These are phyloP conservation scores for Eucalyptus shirleyi DNA, from an alignment of 345 rosid species.

Conservation along the genomic window DNA sequence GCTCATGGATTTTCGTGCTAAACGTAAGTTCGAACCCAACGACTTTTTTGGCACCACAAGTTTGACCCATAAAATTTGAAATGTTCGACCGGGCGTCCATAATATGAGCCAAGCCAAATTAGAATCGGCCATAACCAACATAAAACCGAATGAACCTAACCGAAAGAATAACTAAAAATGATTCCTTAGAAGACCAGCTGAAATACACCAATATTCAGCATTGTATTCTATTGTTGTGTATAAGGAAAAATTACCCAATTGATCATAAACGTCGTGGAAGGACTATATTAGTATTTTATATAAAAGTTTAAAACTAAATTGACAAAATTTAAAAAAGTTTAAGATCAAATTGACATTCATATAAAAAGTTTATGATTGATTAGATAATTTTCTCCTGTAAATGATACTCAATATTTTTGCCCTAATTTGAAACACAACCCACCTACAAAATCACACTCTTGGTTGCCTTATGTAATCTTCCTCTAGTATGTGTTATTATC, in stretches of 20 bases:
- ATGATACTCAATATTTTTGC: too few relatives aligned
- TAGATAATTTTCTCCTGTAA: background rate
- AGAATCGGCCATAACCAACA: background rate
- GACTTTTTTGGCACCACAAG: background rate
- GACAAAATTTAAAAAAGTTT: background rate
- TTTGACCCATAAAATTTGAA: background rate
- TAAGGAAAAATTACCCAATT: background rate
- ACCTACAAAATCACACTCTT: background rate
- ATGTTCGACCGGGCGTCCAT: background rate
- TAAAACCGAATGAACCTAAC: background rate
- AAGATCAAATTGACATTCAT: background rate
- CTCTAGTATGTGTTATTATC: background rate
- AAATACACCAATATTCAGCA: background rate
- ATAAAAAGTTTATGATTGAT: rapidly evolving
- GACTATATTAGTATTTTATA: background rate
- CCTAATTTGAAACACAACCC: background rate
- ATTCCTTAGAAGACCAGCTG: background rate
- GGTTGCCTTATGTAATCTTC: background rate
- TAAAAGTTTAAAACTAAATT: background rate
- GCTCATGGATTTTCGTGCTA: background rate
- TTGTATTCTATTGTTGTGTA: background rate
- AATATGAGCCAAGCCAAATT: background rate
- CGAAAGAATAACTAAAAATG: background rate
- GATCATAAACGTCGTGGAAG: background rate
- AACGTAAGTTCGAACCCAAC: background rate